Conservation (phyloP, 75 land plant species). For the Pinus albicaulis region DNA sequence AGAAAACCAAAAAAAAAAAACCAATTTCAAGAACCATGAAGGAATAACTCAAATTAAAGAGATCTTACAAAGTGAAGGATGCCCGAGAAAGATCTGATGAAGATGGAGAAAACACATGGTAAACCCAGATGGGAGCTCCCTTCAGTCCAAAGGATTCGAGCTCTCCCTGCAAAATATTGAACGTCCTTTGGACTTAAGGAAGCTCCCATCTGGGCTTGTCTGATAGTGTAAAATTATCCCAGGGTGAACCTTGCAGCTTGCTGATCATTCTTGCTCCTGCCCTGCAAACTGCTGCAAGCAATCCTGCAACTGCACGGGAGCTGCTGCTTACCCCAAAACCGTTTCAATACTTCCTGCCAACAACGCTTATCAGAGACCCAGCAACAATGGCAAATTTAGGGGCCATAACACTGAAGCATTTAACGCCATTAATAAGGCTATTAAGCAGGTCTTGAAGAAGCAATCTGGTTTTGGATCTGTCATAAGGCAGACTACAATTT, state of each 20-base stretch:
- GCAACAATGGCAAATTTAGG: too few relatives aligned
- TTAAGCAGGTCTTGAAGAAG: not conserved
- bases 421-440: too few relatives aligned
- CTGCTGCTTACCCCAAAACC: too few relatives aligned
- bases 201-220: conserved; percentile 11
- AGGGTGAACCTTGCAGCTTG: not conserved
- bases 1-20: too few relatives aligned
- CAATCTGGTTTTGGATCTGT: conserved; percentile 13
- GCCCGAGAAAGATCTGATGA: too few relatives aligned
- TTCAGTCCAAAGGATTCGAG: conserved; percentile 9
- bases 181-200: conserved; percentile 9
- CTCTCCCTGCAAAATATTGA: not conserved
- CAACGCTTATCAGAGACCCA: too few relatives aligned
- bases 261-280: not conserved
- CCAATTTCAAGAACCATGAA: too few relatives aligned
- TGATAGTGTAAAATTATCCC: not conserved
- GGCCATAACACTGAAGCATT: too few relatives aligned
- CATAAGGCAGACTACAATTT: not conserved
- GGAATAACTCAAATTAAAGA: too few relatives aligned
- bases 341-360: too few relatives aligned
- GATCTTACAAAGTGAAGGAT: too few relatives aligned
- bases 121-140: conserved; percentile 12
- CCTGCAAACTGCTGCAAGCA: not conserved
- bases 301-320: not conserved
- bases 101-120: not conserved